These are phyloP conservation scores for Chrysanthemum seticuspe DNA, from an alignment of 129 eudicot species.

Conservation along the genomic window DNA sequence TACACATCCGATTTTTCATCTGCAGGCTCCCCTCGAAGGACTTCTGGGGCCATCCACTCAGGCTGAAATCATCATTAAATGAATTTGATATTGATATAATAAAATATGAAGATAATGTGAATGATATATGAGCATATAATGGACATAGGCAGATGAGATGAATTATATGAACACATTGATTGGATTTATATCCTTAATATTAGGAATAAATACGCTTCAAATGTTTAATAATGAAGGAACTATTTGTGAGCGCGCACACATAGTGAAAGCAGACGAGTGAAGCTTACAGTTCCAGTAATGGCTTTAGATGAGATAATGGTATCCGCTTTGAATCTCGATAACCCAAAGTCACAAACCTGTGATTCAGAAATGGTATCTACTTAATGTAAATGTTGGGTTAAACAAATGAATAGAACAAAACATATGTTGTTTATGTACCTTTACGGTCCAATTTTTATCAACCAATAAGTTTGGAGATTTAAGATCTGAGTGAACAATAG, in stretches of 20 bases:
- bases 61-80: slow-evolving; percentile 45
- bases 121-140: background rate
- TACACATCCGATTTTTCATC: slow-evolving; percentile 74
- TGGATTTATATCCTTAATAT: background rate
- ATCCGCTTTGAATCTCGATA: slow-evolving; percentile 68
- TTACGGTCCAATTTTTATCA: slow-evolving; percentile 94
- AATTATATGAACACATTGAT: background rate
- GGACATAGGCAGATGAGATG: background rate
- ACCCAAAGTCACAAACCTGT: slow-evolving; percentile 86
- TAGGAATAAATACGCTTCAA: background rate
- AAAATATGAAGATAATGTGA: slow-evolving; percentile 16
- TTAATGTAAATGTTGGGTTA: background rate
- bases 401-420: background rate
- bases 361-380: background rate
- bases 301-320: slow-evolving; percentile 74
- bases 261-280: slow-evolving; percentile 16
- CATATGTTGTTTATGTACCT: slow-evolving; percentile 45
- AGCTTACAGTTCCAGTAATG: slow-evolving; percentile 74
- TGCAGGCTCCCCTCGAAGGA: slow-evolving; percentile 77
- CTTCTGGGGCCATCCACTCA: slow-evolving; percentile 92
- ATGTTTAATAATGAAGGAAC: background rate
- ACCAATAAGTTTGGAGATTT: slow-evolving; percentile 93
- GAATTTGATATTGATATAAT: slow-evolving; percentile 23
- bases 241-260: background rate
- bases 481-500: slow-evolving; percentile 93